Evolutionary conservation across 257 asterid genomes (phyloP).

Genomic region (Craterostigma plantagineum): DNA sequence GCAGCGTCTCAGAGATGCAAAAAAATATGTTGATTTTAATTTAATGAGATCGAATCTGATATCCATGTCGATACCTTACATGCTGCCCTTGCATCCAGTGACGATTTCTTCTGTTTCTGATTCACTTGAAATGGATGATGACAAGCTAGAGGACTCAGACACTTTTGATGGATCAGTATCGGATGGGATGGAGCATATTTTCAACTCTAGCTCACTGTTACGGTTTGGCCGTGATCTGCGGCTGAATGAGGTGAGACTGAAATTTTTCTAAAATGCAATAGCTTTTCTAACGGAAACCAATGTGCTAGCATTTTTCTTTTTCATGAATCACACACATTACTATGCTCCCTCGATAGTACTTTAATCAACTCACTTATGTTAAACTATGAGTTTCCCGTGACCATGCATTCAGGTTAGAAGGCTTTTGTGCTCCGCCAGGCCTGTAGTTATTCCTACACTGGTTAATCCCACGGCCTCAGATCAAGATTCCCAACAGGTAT

Average conservation of each 20-base stretch:
- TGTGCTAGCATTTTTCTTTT: too few species aligned
- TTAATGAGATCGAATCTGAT: constrained; percentile 39
- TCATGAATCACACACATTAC: too few species aligned
- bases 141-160: constrained; percentile 59
- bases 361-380: constrained; percentile 5
- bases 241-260: constrained; percentile 67
- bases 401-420: constrained; percentile 47
- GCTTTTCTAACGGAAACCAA: too few species aligned
- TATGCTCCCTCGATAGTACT: background rate
- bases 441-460: constrained; percentile 78
- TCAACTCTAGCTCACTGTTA: constrained; percentile 72
- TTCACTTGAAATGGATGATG: constrained; percentile 44
- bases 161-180: constrained; percentile 48
- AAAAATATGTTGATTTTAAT: constrained; percentile 40
- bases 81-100: constrained; percentile 75
- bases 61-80: constrained; percentile 72
- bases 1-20: constrained; percentile 36
- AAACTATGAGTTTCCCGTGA: constrained; percentile 2
- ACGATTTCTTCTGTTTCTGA: constrained; percentile 79
- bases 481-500: constrained; percentile 97
- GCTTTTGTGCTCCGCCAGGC: constrained; percentile 81
- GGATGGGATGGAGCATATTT: constrained; percentile 96
- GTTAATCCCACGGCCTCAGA: constrained; percentile 85
- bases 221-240: constrained; percentile 94
- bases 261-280: background rate